Percentiles rank a stretch among this genome's conserved stretches.
Evolutionary conservation across 116 monocot species (phyloP).

Genomic region (Phalaenopsis hybrid): DNA sequence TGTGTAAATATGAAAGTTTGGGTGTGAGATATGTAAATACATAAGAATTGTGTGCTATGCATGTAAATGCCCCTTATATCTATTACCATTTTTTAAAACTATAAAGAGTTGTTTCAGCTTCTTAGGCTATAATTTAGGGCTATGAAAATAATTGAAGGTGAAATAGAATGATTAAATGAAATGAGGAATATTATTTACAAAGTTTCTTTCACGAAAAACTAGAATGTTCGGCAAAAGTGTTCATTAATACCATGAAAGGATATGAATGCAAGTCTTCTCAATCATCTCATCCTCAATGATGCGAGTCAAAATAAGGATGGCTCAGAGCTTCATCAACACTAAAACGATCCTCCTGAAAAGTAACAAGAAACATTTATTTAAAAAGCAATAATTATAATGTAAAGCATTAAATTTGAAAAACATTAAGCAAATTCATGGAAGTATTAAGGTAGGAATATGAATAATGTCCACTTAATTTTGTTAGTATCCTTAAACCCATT

Average conservation of each 20-base stretch:
- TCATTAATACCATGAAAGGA: neutral
- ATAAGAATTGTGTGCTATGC: too few species aligned
- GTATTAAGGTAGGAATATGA: neutral
- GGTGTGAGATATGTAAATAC: too few species aligned
- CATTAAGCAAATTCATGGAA: neutral
- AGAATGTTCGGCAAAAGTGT: neutral
- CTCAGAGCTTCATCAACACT: constrained; percentile 69
- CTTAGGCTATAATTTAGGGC: too few species aligned
- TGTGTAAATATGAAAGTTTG: too few species aligned
- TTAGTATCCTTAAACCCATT: too few species aligned
- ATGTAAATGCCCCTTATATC: too few species aligned
- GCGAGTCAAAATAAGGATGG: constrained; percentile 64
- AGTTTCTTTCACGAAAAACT: neutral
- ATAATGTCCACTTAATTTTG: neutral
- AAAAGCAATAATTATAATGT: neutral
- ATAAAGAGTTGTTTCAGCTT: too few species aligned
- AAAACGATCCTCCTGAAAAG: constrained; percentile 66
- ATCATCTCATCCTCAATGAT: neutral
- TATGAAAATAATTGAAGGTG: neutral
- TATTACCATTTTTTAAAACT: too few species aligned
- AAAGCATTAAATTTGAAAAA: neutral
- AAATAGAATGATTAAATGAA: neutral
- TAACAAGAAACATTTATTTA: neutral
- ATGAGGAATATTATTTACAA: neutral
- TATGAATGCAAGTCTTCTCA: neutral